These are phyloP conservation scores for Bipolaris oryzae DNA, from an alignment of 2,329 filamentous ascomycete genomes.

Conservation along the genomic window DNA sequence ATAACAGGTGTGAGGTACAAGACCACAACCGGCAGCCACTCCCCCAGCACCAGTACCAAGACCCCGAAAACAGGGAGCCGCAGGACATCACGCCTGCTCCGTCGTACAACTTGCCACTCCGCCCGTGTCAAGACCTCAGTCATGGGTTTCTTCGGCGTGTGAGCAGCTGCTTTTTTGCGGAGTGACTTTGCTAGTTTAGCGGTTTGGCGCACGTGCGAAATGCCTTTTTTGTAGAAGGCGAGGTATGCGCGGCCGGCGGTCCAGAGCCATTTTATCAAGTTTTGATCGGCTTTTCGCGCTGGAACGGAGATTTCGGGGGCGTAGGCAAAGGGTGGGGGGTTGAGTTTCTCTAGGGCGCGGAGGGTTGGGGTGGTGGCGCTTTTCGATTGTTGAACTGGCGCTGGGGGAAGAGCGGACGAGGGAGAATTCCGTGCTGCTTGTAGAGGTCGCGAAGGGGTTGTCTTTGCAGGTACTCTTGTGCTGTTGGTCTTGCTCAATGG, in stretches of 20 bases:
- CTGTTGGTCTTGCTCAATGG: slow-evolving; percentile 15
- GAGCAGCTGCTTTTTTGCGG: slow-evolving; percentile 47
- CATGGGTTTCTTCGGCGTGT: slow-evolving; percentile 4
- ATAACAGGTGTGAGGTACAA: slow-evolving; percentile 73
- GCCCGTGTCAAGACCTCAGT: slow-evolving; percentile 61
- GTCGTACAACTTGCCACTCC: slow-evolving; percentile 71
- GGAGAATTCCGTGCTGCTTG: background rate
- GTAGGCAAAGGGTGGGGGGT: slow-evolving; percentile 74
- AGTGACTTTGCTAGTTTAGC: slow-evolving; percentile 53
- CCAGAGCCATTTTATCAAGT: slow-evolving; percentile 61
- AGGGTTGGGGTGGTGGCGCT: slow-evolving; percentile 11
- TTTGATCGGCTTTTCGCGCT: slow-evolving; percentile 54
- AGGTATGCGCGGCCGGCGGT: slow-evolving; percentile 75
- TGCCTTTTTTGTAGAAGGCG: slow-evolving; percentile 84
- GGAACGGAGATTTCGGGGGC: slow-evolving; percentile 73
- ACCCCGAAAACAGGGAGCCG: slow-evolving; percentile 79
- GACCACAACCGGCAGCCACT: slow-evolving; percentile 83
- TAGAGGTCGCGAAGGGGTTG: background rate
- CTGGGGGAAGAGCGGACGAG: slow-evolving; percentile 4
- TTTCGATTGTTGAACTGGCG: background rate
- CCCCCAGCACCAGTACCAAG: slow-evolving; percentile 78
- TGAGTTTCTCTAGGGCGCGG: slow-evolving; percentile 54
- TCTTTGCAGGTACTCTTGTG: slow-evolving; percentile 8
- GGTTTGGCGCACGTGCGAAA: slow-evolving; percentile 76
- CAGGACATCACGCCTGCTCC: slow-evolving; percentile 74